These are phyloP conservation scores for Bathelium albidoporum DNA, from an alignment of 495 filamentous ascomycete genomes.

Conservation along the genomic window DNA sequence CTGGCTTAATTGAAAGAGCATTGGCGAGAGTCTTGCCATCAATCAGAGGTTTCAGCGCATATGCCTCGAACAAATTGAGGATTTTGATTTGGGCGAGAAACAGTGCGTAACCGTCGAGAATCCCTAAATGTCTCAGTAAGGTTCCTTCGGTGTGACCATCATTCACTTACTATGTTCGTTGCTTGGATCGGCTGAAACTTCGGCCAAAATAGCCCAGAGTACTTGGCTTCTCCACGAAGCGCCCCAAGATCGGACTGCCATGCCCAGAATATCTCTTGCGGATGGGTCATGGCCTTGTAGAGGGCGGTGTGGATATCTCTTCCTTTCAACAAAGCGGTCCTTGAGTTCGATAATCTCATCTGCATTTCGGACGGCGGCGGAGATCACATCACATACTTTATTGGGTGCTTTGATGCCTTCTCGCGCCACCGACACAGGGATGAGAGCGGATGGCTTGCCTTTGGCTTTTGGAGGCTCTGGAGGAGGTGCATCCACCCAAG, in stretches of 20 bases:
- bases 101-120: slow-evolving; percentile 32
- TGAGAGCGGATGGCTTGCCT: slow-evolving; percentile 39
- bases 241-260: slow-evolving; percentile 71
- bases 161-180: slow-evolving; percentile 15
- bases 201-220: slow-evolving; percentile 47
- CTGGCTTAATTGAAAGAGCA: slow-evolving; percentile 50
- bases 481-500: slow-evolving; percentile 55
- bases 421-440: slow-evolving; percentile 47
- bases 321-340: slow-evolving; percentile 32
- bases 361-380: slow-evolving; percentile 48
- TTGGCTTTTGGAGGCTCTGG: slow-evolving; percentile 33
- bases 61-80: slow-evolving; percentile 38
- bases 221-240: slow-evolving; percentile 62
- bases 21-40: slow-evolving; percentile 49
- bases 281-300: slow-evolving; percentile 23
- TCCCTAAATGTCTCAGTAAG: slow-evolving; percentile 21
- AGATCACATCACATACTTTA: slow-evolving; percentile 56
- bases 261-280: slow-evolving; percentile 50
- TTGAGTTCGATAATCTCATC: slow-evolving; percentile 52
- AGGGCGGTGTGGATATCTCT: slow-evolving; percentile 15
- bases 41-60: slow-evolving; percentile 35
- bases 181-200: slow-evolving; percentile 6
- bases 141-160: not conserved
- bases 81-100: slow-evolving; percentile 32
- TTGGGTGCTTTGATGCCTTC: slow-evolving; percentile 76